Base-by-base conservation (phyloP, 2,329 filamentous ascomycete species). In the Fusarium equiseti region DNA sequence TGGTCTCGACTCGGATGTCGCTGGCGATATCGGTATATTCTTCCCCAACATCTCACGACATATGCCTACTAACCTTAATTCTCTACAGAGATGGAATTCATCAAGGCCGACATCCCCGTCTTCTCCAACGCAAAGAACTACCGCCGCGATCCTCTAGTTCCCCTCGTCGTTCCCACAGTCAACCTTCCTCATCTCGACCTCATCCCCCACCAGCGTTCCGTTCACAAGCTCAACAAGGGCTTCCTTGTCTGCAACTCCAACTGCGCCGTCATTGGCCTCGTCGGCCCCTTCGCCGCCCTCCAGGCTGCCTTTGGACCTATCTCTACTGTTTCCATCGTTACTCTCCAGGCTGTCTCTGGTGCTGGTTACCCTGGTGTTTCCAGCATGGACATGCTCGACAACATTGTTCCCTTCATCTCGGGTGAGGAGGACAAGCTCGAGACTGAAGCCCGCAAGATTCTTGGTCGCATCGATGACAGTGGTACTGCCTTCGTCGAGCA, bases 101-200 rank as follows among this genome's bases (percentile, higher is more conserved):
- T 97, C 77, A 92, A 91, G 78, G 91, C 94, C 66, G 91, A 97
- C 77, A 89, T 98, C 54, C 90, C 93, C 76, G 92, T 98, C 79
- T 98, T 99, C 85, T 97, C 94, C 76, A 99, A 98, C 81, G 95
- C 96, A 54, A 98, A 98, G 83, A 98, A 98, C 88, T 94, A 97
- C 87, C 92, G 96, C 76, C 91, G 91, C 79, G 91, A 97, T 79
- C 94, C 94, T 22, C 86, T 95, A 51, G 94, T 98, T 4, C 96
- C 96, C 13, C 90, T 98, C 77, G 92, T 98, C 71, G 95, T 98
- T 11, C 96, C 96, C 2, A 97, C 94, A 22, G 95, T 98, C 80
- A 98, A 98, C 85, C 90, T 97, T 15, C 83, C 89, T 45, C 95
- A 98, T 82, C 88, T 98, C 76, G 89, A 92, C 77, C 87, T 98